Conservation (phyloP, 768 basidiomycete genomes). For the Collybia sordida region DNA sequence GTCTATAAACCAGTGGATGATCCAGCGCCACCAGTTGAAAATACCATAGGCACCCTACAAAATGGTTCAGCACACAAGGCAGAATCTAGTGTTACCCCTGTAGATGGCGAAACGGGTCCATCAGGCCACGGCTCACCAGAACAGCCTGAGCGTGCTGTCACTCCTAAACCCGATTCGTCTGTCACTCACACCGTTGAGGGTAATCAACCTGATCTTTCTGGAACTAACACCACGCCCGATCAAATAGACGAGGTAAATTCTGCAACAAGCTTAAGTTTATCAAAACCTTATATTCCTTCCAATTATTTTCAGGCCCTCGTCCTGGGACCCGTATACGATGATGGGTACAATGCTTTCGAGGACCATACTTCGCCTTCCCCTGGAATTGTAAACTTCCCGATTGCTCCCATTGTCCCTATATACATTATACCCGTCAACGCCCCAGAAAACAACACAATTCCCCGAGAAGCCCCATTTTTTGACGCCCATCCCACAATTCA, state of each 20-base stretch:
- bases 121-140: background rate
- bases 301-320: slow-evolving; percentile 22
- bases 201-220: slow-evolving; percentile 6
- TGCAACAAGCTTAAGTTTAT: slow-evolving; percentile 1
- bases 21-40: too few species aligned
- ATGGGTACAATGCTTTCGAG: slow-evolving; percentile 14
- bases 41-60: too few species aligned
- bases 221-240: slow-evolving; percentile 23
- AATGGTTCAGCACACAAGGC: too few species aligned
- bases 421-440: slow-evolving; percentile 40
- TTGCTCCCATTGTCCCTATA: slow-evolving; percentile 26
- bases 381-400: slow-evolving; percentile 12
- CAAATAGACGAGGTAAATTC: slow-evolving; percentile 14
- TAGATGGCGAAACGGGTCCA: background rate
- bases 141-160: background rate
- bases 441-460: slow-evolving; percentile 32
- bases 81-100: too few species aligned
- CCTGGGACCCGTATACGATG: slow-evolving; percentile 26
- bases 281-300: slow-evolving; percentile 1
- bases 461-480: background rate
- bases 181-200: background rate
- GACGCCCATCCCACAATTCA: background rate
- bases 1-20: too few species aligned
- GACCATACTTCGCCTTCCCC: slow-evolving; percentile 14
- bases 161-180: slow-evolving; percentile 1